Percentiles rank a stretch among this genome's conserved stretches.
Conservation (phyloP, 768 basidiomycete genomes). For the Hypholoma fasciculare region DNA sequence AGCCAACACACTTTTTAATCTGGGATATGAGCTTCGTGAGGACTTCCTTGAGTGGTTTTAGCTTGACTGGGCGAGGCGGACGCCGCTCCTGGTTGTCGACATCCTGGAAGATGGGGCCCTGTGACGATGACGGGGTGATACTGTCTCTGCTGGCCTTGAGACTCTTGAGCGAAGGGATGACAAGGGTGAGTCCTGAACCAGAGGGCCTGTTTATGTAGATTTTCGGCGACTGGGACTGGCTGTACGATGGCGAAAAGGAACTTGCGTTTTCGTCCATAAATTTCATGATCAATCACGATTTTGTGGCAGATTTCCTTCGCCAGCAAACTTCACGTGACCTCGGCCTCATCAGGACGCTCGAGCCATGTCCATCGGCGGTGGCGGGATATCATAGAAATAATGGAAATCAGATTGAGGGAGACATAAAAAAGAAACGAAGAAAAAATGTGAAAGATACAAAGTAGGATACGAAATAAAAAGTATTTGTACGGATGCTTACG, state of each 20-base stretch:
- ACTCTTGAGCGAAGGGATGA: slow-evolving; percentile 65
- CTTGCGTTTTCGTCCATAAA: slow-evolving; percentile 11
- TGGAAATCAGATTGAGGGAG: neutral
- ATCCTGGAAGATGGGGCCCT: slow-evolving; percentile 25
- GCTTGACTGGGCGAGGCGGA: slow-evolving; percentile 59
- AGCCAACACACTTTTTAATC: slow-evolving; percentile 65
- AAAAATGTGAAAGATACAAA: too few species aligned
- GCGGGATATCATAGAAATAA: neutral
- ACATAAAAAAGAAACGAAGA: neutral
- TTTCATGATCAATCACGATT: slow-evolving; percentile 11
- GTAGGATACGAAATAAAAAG: too few species aligned
- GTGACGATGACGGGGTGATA: slow-evolving; percentile 30
- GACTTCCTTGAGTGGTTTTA: slow-evolving; percentile 81
- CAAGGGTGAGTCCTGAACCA: slow-evolving; percentile 60
- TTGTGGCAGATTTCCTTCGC: slow-evolving; percentile 7
- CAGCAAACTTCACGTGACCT: slow-evolving; percentile 5
- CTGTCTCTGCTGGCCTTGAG: slow-evolving; percentile 56
- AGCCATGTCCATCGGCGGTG: neutral
- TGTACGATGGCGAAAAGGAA: slow-evolving; percentile 27
- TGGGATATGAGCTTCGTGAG: slow-evolving; percentile 63
- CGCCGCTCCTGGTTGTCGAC: slow-evolving; percentile 41
- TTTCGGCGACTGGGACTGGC: slow-evolving; percentile 26
- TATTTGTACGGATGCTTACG: too few species aligned
- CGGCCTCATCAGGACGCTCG: neutral
- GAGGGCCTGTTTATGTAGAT: slow-evolving; percentile 27